Evolutionary conservation across 1,139 yeast species (phyloP).

Genomic region (Entelexis paramagnoliae): DNA sequence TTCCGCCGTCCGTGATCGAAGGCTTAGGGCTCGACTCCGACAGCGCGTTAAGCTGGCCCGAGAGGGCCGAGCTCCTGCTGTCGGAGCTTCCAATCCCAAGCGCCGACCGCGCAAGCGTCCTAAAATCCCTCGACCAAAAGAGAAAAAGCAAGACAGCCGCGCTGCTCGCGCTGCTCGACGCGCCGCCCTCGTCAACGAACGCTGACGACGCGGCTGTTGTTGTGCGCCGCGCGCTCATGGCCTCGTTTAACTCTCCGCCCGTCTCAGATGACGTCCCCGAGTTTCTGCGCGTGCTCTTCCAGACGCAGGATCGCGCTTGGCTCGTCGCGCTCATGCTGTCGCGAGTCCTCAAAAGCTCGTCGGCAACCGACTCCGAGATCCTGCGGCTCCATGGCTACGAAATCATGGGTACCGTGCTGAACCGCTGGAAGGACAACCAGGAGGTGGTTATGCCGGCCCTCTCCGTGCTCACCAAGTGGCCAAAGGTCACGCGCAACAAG

Average conservation of each 20-base stretch:
- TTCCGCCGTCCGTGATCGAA: conserved; percentile 75
- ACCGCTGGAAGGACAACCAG: conserved; percentile 37
- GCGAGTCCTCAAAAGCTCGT: conserved; percentile 51
- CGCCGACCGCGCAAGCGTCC: conserved; percentile 20
- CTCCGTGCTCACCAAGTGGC: conserved; percentile 59
- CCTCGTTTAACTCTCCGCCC: conserved; percentile 2
- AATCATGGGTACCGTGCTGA: conserved; percentile 54
- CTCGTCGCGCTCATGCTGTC: conserved; percentile 57
- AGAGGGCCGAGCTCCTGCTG: conserved; percentile 36
- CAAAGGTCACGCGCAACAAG: conserved; percentile 69
- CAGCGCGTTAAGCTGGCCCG: conserved; percentile 34
- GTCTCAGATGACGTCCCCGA: conserved; percentile 49
- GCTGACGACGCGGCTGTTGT: background rate
- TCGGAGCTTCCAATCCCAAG: conserved; percentile 28
- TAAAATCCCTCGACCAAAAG: conserved; percentile 5
- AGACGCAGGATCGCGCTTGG: conserved; percentile 32
- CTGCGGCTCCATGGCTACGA: conserved; percentile 82
- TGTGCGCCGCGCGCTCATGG: conserved; percentile 9
- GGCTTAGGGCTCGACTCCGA: conserved; percentile 72
- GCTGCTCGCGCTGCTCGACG: conserved; percentile 8
- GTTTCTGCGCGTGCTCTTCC: conserved; percentile 74
- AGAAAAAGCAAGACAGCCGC: conserved; percentile 4
- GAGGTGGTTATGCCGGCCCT: conserved; percentile 37
- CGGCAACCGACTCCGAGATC: conserved; percentile 40
- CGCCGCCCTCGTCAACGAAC: background rate